Base-by-base conservation (phyloP, 306 rosid species). In the Quercus agrifolia region DNA sequence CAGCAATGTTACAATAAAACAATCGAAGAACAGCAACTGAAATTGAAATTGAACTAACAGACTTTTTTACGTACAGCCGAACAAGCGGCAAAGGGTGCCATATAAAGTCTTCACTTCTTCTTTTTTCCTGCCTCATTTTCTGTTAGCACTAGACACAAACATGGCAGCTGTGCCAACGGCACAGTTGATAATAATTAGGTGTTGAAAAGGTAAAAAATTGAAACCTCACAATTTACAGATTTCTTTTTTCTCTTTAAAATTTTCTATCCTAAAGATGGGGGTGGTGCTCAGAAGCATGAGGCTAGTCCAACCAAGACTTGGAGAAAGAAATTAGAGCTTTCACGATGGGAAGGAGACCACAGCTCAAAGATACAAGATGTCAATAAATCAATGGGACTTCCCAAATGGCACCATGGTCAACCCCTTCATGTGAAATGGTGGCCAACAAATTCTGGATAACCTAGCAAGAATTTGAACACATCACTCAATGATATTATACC, bases 401-500 rank as follows among this genome's bases (percentile, higher is more conserved):
- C 54, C 56, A 73, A 67, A 71, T 73, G 77, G 74, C 54, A 57
- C 84, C 78, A 56, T 74, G 46, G 62, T 74, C 73, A 68, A 49
- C 76, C 79, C 71, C 21, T 70, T 74, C 15, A 44, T 55, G 35
- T 31, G 66, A 72, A 64, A 85, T 76, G 70, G 71, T 58, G 61
- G 49, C 64, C 28, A 55, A 70, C 74, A 55, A 54, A 70, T 28
- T 80, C 78, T 78, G 73, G 84, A 74, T 88, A 86, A 38, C 92
- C 90, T 79, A 92, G 85, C 85, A 92, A 85, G 91, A 90, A 92
- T 83, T 74, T 86, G 92, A 92, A 90, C 73, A 92, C 92, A 46
- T 92, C 97, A 66, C 90, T 86, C 86, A 90, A 76, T 20, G 97
- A 90, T 85, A 92, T 87, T 69, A 92, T 88, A 52, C 97, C 97